A percentile compares a stretch with the other conserved stretches of the same genome.
Evolutionary conservation across 2,329 filamentous ascomycete genomes (phyloP).

Genomic region (Paecilomyces niveus): DNA sequence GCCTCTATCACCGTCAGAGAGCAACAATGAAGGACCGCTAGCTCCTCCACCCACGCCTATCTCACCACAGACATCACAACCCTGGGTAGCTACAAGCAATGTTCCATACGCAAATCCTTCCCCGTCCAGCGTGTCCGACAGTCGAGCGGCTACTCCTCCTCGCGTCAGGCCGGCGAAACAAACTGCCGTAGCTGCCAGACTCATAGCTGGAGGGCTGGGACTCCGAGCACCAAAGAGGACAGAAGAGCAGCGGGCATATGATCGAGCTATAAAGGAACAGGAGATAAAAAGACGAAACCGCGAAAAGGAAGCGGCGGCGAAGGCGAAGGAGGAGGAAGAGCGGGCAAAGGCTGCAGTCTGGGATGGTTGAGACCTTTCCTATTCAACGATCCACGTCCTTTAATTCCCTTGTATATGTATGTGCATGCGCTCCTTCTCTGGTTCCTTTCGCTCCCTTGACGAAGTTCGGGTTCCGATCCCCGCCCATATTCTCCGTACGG

Average conservation of each 20-base stretch:
- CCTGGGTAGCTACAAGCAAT: neutral
- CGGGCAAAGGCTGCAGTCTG: conserved; percentile 78
- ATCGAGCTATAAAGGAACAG: conserved; percentile 72
- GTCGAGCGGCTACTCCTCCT: conserved; percentile 8
- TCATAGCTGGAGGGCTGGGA: conserved; percentile 86
- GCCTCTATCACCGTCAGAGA: conserved; percentile 17
- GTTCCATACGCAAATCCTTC: conserved; percentile 8
- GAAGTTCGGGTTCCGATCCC: neutral
- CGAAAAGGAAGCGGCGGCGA: conserved; percentile 60
- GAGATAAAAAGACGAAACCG: conserved; percentile 70
- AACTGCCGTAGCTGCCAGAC: conserved; percentile 76
- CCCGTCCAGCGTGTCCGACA: conserved; percentile 7
- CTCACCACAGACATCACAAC: conserved; percentile 38
- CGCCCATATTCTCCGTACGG: neutral
- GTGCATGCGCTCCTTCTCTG: neutral
- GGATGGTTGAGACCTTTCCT: conserved; percentile 51
- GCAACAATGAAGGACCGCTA: conserved; percentile 23
- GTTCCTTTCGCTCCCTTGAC: neutral
- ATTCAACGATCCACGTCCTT: neutral
- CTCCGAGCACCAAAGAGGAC: conserved; percentile 73
- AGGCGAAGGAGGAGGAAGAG: conserved; percentile 58
- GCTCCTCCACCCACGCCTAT: conserved; percentile 64
- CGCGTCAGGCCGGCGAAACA: conserved; percentile 72
- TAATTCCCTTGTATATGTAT: neutral
- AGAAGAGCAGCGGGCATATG: conserved; percentile 83